A percentile compares a stretch with the other conserved stretches of the same genome.
phyloP scores from a whole-genome alignment of 1,284 basidiomycete species.

The Neolentinus lepideus region DNA sequence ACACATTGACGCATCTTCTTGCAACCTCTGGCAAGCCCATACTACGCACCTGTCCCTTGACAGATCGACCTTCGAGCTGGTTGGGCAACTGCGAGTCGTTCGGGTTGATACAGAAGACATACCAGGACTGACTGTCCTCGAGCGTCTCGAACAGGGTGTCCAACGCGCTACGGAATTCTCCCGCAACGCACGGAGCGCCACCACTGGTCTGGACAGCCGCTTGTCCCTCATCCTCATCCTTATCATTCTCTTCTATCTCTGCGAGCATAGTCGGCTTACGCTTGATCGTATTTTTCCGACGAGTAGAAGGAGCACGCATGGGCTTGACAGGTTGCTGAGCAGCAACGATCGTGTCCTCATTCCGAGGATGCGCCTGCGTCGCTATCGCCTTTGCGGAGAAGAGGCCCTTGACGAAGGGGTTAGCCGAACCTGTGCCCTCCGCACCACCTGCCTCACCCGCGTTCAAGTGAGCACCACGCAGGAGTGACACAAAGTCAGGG shows the following conservation, averaged over 20 bases:
- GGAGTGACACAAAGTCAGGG: slow-evolving; percentile 87
- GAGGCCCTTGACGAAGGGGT: slow-evolving; percentile 87
- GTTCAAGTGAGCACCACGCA: slow-evolving; percentile 52
- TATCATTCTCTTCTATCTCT: slow-evolving; percentile 49
- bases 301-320: slow-evolving; percentile 85
- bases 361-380: slow-evolving; percentile 84
- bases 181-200: slow-evolving; percentile 69
- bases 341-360: slow-evolving; percentile 91
- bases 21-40: slow-evolving; percentile 78
- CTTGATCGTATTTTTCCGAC: slow-evolving; percentile 68
- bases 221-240: slow-evolving; percentile 42
- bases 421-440: slow-evolving; percentile 71
- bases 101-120: slow-evolving; percentile 87
- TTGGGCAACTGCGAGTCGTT: slow-evolving; percentile 94
- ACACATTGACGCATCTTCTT: slow-evolving; percentile 58
- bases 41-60: slow-evolving; percentile 89
- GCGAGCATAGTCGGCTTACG: slow-evolving; percentile 48
- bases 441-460: slow-evolving; percentile 34
- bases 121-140: slow-evolving; percentile 89
- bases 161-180: slow-evolving; percentile 81
- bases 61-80: slow-evolving; percentile 86
- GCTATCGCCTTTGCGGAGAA: slow-evolving; percentile 87
- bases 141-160: slow-evolving; percentile 86
- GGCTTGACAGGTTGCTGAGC: slow-evolving; percentile 92
- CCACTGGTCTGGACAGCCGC: slow-evolving; percentile 17